Conservation (phyloP, 192 early-diverging fungal species). For the Entrophospora sp. region DNA sequence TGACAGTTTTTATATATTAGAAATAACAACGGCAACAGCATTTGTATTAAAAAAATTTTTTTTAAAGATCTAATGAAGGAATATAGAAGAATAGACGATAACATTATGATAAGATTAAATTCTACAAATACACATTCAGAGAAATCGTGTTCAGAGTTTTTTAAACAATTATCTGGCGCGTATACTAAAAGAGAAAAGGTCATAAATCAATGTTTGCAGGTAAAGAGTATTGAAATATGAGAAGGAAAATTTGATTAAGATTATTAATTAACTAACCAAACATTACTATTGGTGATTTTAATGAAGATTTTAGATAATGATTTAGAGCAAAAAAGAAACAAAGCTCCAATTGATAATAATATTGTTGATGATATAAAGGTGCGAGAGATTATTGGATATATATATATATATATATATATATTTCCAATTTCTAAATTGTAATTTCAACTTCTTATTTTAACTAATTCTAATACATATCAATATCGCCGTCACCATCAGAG, state of each 20-base stretch:
- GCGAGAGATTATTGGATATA: slow-evolving; percentile 7
- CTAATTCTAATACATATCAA: too few species aligned
- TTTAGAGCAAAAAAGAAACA: slow-evolving; percentile 24
- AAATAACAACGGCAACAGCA: neutral
- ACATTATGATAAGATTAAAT: slow-evolving; percentile 70
- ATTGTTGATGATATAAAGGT: slow-evolving; percentile 5
- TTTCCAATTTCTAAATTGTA: too few species aligned
- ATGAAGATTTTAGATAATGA: slow-evolving; percentile 39
- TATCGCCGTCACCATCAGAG: too few species aligned
- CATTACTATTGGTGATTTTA: too few species aligned
- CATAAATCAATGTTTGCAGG: slow-evolving; percentile 61
- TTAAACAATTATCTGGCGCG: slow-evolving; percentile 53
- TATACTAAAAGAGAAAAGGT: slow-evolving; percentile 57
- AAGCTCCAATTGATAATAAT: slow-evolving; percentile 2
- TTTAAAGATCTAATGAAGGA: slow-evolving; percentile 54
- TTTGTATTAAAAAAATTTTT: neutral
- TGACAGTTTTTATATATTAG: neutral
- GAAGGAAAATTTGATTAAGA: too few species aligned
- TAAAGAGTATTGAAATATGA: too few species aligned
- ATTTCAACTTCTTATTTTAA: too few species aligned
- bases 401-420: neutral
- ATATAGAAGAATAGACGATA: slow-evolving; percentile 70
- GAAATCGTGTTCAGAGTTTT: slow-evolving; percentile 52
- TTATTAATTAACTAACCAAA: too few species aligned
- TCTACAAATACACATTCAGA: slow-evolving; percentile 57